Conservation (phyloP, 106 monocot species). For the Dendrobium chrysotoxum region DNA sequence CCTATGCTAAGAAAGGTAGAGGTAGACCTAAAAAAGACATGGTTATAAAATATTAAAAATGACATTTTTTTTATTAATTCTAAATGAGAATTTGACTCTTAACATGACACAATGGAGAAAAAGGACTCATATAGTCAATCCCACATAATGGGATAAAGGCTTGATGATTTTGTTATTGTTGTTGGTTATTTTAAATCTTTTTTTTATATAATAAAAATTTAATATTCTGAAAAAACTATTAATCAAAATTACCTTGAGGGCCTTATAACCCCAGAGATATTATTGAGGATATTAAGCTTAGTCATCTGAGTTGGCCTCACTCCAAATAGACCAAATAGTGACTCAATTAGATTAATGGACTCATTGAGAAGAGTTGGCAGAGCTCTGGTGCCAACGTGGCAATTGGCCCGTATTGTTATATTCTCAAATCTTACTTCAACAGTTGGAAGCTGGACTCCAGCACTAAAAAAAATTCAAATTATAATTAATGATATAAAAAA, state of each 20-base stretch:
- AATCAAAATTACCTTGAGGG: slow-evolving; percentile 43
- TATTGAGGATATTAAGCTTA: slow-evolving; percentile 45
- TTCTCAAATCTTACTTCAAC: slow-evolving; percentile 69
- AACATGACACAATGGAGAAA: too few relatives aligned
- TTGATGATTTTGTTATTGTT: too few relatives aligned
- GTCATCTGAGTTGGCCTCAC: slow-evolving; percentile 22
- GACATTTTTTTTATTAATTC: too few relatives aligned
- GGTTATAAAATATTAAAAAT: too few relatives aligned
- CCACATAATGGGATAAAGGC: too few relatives aligned
- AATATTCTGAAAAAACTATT: slow-evolving; percentile 22
- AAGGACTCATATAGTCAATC: too few relatives aligned
- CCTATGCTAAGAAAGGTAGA: too few relatives aligned
- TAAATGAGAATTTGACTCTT: too few relatives aligned
- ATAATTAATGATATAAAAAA: not conserved
- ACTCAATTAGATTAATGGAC: slow-evolving; percentile 37
- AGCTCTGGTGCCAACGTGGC: slow-evolving; percentile 53
- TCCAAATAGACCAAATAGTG: slow-evolving; percentile 26
- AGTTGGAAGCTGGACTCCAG: slow-evolving; percentile 58
- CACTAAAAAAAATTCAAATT: slow-evolving; percentile 26
- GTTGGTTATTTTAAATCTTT: too few relatives aligned
- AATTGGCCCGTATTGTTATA: slow-evolving; percentile 37
- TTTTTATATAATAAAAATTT: too few relatives aligned
- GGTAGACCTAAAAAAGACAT: too few relatives aligned
- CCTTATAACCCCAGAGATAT: slow-evolving; percentile 47
- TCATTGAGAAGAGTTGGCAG: slow-evolving; percentile 55